Evolutionary conservation across 2,329 filamentous ascomycete species (phyloP).

Genomic region (Penicillium psychrosexuale): DNA sequence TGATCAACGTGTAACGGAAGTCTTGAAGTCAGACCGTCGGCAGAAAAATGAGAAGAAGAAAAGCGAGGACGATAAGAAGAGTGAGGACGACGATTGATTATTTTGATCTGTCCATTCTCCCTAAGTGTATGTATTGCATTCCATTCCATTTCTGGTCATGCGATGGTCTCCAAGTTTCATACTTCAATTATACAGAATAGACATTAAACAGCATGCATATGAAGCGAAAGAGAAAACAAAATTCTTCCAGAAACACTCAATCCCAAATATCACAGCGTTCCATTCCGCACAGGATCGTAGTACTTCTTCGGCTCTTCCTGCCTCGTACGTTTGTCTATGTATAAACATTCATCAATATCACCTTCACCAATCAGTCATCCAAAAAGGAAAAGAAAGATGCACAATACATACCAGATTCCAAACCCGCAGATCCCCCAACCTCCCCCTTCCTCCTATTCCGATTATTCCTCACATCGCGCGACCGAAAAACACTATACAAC

Average conservation of each 20-base stretch:
- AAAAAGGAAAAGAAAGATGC: not conserved
- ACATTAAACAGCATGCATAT: slow-evolving; percentile 2
- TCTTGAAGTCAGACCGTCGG: slow-evolving; percentile 50
- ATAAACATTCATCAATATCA: not conserved
- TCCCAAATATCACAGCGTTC: slow-evolving; percentile 20
- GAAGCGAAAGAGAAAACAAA: not conserved
- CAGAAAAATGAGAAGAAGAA: slow-evolving; percentile 37
- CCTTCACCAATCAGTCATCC: not conserved
- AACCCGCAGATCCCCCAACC: slow-evolving; percentile 13
- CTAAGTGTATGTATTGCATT: slow-evolving; percentile 5
- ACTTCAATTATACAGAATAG: slow-evolving; percentile 4
- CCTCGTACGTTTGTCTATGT: slow-evolving; percentile 26
- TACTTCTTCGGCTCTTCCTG: slow-evolving; percentile 35
- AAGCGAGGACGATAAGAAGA: slow-evolving; percentile 21
- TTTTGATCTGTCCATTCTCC: not conserved
- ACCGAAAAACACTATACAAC: slow-evolving; percentile 49
- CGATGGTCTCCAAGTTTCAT: not conserved
- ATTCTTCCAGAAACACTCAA: not conserved
- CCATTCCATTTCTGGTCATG: not conserved
- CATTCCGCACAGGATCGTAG: slow-evolving; percentile 44
- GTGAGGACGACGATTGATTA: slow-evolving; percentile 29
- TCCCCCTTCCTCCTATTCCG: slow-evolving; percentile 43
- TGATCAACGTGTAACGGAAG: slow-evolving; percentile 56
- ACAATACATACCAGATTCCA: slow-evolving; percentile 13
- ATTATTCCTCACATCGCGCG: slow-evolving; percentile 47